These are phyloP conservation scores for Blastocystis hominis DNA, from an alignment of 352 stramenopile genomes.

Conservation along the genomic window DNA sequence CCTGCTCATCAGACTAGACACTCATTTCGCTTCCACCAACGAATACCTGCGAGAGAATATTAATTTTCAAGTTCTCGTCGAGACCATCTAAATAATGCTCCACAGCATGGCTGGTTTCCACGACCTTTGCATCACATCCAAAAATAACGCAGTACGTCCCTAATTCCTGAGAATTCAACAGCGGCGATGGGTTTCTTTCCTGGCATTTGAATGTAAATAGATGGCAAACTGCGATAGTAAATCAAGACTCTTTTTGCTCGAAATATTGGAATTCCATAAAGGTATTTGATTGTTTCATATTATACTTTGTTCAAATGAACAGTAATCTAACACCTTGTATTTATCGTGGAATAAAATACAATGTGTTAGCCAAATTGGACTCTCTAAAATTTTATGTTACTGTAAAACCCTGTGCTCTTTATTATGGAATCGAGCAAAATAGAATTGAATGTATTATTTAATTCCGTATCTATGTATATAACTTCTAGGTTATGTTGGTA, in stretches of 20 bases:
- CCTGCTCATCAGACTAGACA: slow-evolving; percentile 4
- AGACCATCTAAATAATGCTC: slow-evolving; percentile 3
- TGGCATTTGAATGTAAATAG: background rate
- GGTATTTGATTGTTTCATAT: background rate
- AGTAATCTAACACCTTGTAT: background rate
- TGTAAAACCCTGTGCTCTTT: background rate
- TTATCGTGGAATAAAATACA: background rate
- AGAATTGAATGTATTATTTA: background rate
- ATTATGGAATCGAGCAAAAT: background rate
- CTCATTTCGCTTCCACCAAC: background rate
- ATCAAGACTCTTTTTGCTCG: background rate
- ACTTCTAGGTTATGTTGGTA: background rate
- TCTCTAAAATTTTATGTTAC: background rate
- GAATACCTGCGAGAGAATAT: slow-evolving; percentile 14
- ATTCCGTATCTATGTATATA: background rate
- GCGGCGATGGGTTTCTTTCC: background rate
- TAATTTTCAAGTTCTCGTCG: slow-evolving; percentile 24
- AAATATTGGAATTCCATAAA: background rate
- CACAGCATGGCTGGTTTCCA: slow-evolving; percentile 12
- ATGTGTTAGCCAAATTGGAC: background rate
- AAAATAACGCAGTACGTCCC: background rate
- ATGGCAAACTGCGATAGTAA: background rate
- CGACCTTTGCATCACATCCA: background rate
- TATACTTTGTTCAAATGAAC: background rate
- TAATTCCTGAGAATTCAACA: background rate